Base-by-base conservation (phyloP, 2,329 filamentous ascomycete species). In the Aureobasidium lini region DNA sequence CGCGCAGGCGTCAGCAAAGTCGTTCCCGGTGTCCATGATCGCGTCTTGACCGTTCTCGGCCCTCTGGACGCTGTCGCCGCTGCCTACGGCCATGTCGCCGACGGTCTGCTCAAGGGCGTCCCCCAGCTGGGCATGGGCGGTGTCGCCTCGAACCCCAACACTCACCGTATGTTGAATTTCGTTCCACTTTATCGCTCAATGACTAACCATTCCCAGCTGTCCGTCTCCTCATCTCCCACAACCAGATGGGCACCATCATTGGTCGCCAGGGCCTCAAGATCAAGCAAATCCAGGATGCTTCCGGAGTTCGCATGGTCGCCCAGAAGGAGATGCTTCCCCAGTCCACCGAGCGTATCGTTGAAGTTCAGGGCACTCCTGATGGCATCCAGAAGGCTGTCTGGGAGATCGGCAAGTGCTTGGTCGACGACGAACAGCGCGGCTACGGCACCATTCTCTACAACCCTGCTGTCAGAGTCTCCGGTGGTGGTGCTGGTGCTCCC, bases 271-370 rank as follows among this genome's bases (percentile, higher is more conserved):
- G 94, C 61, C 82, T 96, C 66, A 99, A 97, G 81, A 99, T 99
- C 81, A 99, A 99, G 83, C 90, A 96, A 73, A 99, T 99, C 67
- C 94, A 99, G 74, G 94, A 99, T 73, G 87, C 86, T 32, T 97
- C 94, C 5, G 92, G 92, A 65, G 94, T 97, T 61, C 92, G 94
- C 71, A 99, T 99, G 94, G 92, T 99, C 50, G 94, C 94, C 42
- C 94, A 99, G 76, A 99, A 99, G 78, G 94, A 99, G 71, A 99
- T 99, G 94, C 86, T 99, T 7, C 94, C 94, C 37, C 94, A 99
- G 75, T 99, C 94, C 6, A 99, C 94, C 36, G 94, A 99, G 79
- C 88, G 94, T 65, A 92, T 99, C 68, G 94, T 99, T 65, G 94
- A 99, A 73, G 88, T 99, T 47, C 92, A 96, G 73, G 94, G 94